phyloP scores from a whole-genome alignment of 768 basidiomycete species.

The Arthromyces matolae region DNA sequence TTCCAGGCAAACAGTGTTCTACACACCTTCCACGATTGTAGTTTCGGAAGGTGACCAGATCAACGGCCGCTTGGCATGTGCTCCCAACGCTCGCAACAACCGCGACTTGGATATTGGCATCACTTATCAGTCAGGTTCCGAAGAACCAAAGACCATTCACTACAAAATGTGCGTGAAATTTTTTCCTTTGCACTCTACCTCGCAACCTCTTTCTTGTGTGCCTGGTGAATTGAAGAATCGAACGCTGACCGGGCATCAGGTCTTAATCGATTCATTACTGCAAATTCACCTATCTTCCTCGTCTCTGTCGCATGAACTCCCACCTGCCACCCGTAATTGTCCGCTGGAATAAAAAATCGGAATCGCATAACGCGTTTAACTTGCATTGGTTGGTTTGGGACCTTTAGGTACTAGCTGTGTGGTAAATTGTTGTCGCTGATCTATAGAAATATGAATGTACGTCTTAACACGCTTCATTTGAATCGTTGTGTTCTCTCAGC shows the following conservation, averaged over 20 bases:
- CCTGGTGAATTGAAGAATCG: constrained; percentile 24
- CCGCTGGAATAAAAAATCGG: too few species aligned
- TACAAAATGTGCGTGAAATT: constrained; percentile 84
- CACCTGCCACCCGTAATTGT: background rate
- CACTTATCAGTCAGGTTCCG: constrained; percentile 52
- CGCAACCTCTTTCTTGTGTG: constrained; percentile 13
- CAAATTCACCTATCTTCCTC: too few species aligned
- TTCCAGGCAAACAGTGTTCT: constrained; percentile 92
- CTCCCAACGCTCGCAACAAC: constrained; percentile 89
- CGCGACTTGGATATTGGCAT: constrained; percentile 92
- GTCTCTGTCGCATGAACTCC: too few species aligned
- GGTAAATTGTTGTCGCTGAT: constrained; percentile 4
- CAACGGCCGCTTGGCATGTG: constrained; percentile 67
- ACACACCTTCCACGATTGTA: constrained; percentile 78
- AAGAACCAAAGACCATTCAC: constrained; percentile 41
- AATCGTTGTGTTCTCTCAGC: too few species aligned
- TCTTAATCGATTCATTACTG: constrained; percentile 46
- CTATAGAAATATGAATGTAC: constrained; percentile 4
- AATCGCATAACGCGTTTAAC: background rate
- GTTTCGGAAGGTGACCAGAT: constrained; percentile 70
- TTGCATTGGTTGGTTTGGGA: background rate
- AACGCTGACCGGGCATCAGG: constrained; percentile 72
- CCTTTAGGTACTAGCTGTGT: constrained; percentile 12
- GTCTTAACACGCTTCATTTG: constrained; percentile 3
- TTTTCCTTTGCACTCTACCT: constrained; percentile 17